Percentiles rank a stretch among this genome's conserved stretches.
Evolutionary conservation across 2,329 filamentous ascomycete genomes (phyloP).

Genomic region (Xylariales sp.): DNA sequence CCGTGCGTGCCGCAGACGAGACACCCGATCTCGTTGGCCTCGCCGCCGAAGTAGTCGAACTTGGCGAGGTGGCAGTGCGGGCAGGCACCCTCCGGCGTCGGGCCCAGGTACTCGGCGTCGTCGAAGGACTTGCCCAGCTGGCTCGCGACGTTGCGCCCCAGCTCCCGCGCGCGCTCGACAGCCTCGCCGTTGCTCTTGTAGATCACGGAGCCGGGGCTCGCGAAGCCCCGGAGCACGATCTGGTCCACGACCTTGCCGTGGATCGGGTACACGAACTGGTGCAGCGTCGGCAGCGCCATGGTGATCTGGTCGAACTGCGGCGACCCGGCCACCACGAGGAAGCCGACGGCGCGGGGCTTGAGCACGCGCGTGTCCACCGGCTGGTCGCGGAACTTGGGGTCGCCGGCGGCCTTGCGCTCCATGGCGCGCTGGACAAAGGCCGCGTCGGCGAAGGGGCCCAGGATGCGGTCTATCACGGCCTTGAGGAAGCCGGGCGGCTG

Average conservation of each 20-base stretch:
- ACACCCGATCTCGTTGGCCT: not conserved
- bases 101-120: conserved; percentile 1
- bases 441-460: conserved; percentile 3
- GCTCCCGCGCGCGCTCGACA: conserved; percentile 1
- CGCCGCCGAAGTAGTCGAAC: conserved; percentile 2
- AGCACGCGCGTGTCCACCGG: not conserved
- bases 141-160: conserved; percentile 3
- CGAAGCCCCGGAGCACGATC: not conserved
- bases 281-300: conserved; percentile 4
- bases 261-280: conserved; percentile 5
- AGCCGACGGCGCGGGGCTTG: conserved; percentile 4
- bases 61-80: conserved; percentile 4
- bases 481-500: conserved; percentile 4
- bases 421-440: conserved; percentile 1
- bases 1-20: not conserved
- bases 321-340: conserved; percentile 2
- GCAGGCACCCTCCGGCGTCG: not conserved
- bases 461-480: conserved; percentile 4
- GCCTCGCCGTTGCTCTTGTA: conserved; percentile 1
- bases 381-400: conserved; percentile 5
- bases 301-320: conserved; percentile 1
- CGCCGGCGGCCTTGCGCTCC: conserved; percentile 3
- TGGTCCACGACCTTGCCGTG: conserved; percentile 5
- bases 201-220: conserved; percentile 3
- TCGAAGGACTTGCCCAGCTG: conserved; percentile 4